Evolutionary conservation across 352 stramenopile species (phyloP), one percentile per base, ranked within the genome.

Genomic region (Phytophthora rubi): DNA sequence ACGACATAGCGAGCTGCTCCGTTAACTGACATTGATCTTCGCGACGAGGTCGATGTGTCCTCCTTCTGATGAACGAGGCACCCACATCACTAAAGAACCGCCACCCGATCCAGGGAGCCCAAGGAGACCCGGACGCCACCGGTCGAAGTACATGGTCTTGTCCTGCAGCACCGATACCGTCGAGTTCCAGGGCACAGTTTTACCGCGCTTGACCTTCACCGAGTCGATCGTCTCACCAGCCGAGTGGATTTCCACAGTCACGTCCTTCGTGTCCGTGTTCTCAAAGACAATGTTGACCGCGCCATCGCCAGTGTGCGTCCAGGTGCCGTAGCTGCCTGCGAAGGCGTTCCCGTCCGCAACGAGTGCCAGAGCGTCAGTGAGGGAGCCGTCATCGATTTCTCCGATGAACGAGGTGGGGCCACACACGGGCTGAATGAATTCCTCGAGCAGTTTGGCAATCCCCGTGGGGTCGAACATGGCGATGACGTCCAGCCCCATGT

Each of bases 361-460:
- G 10, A 90, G 60, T 3, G 78, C 82, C 4, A 90, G 54, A 0
- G 80, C 80, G 1, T 81, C 55, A 0, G 72, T 61, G 1, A 82
- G 68, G 0, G 53, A 65, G 0, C 82, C 80, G 18, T 85, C 79
- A 30, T 90, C 82, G 45, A 90, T 83, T 44, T 87, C 71, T 9
- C 80, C 78, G 8, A 86, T 60, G 54, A 86, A 79, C 1, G 73
- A 66, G 0, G 82, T 88, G 0, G 78, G 78, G 2, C 78, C 80
- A 51, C 82, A 88, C 52, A 90, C 78, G 8, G 80, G 82, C 65
- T 90, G 76, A 12, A 88, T 77, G 62, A 78, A 90, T 59, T 84
- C 70, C 32, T 80, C 73, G 0, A 77, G 65, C 71, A 88, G 74
- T 4, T 63, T 69, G 0, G 79, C 82, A 21, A 90, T 73, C 2